A percentile compares a stretch with the other conserved stretches of the same genome.
Evolutionary conservation across 176 grass and related monocot genomes (phyloP).

Genomic region (Puya raimondii): DNA sequence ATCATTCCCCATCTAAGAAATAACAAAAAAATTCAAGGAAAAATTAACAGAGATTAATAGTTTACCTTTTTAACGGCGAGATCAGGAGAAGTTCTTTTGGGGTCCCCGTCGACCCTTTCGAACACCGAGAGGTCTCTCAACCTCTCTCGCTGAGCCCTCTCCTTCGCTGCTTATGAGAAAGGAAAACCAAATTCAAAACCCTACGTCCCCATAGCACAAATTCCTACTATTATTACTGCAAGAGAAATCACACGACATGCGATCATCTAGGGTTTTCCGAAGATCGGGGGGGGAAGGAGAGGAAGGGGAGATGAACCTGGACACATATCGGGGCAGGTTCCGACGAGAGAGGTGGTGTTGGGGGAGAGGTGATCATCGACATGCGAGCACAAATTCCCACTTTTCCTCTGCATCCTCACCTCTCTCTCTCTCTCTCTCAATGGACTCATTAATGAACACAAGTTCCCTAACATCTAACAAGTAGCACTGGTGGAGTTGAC

Average conservation of each 20-base stretch:
- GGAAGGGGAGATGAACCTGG: slow-evolving; percentile 33
- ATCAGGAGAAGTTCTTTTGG: slow-evolving; percentile 40
- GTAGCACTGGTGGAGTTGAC: no score
- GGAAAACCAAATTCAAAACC: neutral
- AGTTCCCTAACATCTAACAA: no score
- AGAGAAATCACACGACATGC: neutral
- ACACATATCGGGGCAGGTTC: slow-evolving; percentile 86
- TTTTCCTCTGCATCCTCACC: slow-evolving; percentile 14
- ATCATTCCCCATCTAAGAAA: neutral
- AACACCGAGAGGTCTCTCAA: slow-evolving; percentile 78
- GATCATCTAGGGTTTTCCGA: slow-evolving; percentile 8
- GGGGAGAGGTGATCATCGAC: neutral
- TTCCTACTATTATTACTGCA: neutral
- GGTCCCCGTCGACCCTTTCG: slow-evolving; percentile 53
- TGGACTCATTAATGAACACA: no score
- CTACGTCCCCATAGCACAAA: neutral
- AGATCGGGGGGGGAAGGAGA: neutral
- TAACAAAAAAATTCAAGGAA: neutral
- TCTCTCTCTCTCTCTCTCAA: neutral
- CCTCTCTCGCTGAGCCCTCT: slow-evolving; percentile 66
- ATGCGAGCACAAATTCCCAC: neutral
- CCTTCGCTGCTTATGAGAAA: slow-evolving; percentile 40
- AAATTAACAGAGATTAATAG: slow-evolving; percentile 1
- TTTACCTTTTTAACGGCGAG: slow-evolving; percentile 89
- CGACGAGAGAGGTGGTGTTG: slow-evolving; percentile 29